Conservation (phyloP, 495 filamentous ascomycete genomes). For the Xylaria castorea region DNA sequence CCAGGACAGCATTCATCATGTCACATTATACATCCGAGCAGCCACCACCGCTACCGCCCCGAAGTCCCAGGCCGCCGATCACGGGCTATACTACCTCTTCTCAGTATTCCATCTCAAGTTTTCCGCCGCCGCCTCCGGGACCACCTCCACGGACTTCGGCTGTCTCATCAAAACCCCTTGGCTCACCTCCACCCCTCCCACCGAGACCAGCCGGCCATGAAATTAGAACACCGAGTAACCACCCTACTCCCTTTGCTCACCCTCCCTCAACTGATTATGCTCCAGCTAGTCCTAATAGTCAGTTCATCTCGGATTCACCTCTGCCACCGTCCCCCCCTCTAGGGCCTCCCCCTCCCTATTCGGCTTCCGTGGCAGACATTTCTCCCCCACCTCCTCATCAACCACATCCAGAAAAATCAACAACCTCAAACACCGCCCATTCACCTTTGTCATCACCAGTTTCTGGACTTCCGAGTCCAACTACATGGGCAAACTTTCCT, state of each 20-base stretch:
- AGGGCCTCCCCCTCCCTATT: conserved; percentile 24
- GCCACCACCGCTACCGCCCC: conserved; percentile 33
- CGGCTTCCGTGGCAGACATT: conserved; percentile 20
- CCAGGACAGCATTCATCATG: conserved; percentile 22
- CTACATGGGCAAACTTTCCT: conserved; percentile 18
- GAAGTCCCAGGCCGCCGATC: conserved; percentile 28
- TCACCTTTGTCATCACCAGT: background rate
- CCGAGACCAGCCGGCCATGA: conserved; percentile 33
- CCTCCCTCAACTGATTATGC: background rate
- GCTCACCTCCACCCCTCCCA: conserved; percentile 30
- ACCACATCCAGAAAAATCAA: background rate
- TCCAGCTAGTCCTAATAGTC: background rate
- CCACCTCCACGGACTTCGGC: conserved; percentile 25
- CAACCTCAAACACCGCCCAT: background rate
- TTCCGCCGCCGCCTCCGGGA: conserved; percentile 20
- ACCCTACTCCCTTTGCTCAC: background rate
- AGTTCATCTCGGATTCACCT: background rate
- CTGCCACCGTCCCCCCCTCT: conserved; percentile 7
- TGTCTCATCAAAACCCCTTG: background rate
- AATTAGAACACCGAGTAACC: conserved; percentile 1
- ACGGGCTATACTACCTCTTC: conserved; percentile 9
- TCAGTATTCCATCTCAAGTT: conserved; percentile 18
- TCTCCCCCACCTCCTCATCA: background rate
- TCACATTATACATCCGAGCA: conserved; percentile 23
- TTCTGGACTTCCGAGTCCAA: conserved; percentile 12